phyloP scores from a whole-genome alignment of 306 rosid species.

The Chamaecrista fasciculata region DNA sequence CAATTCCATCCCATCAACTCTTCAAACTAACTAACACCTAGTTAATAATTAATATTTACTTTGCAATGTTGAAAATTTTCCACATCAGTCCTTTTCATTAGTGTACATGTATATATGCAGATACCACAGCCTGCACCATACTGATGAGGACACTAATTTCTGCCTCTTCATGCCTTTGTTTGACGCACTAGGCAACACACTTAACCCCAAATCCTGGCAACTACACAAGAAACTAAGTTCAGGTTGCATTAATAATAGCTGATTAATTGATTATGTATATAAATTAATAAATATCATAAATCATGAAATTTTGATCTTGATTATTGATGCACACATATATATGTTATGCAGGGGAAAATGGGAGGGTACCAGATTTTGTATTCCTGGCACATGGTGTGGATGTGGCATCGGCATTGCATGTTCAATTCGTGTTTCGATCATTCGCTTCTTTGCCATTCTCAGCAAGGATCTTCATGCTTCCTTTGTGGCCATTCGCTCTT shows the following conservation, averaged over 20 bases:
- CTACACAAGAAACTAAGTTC: constrained; percentile 50
- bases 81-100: no score
- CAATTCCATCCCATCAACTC: no score
- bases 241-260: no score
- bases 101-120: constrained; percentile 56
- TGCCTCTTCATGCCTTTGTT: constrained; percentile 95
- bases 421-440: constrained; percentile 47
- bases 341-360: constrained; percentile 41
- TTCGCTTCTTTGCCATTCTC: constrained; percentile 55
- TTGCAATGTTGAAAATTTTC: no score
- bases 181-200: constrained; percentile 63
- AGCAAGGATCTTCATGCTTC: constrained; percentile 46
- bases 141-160: constrained; percentile 65
- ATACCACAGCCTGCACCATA: constrained; percentile 72
- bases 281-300: no score
- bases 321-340: background rate
- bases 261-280: no score
- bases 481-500: constrained; percentile 32
- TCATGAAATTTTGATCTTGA: no score
- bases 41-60: no score
- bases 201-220: constrained; percentile 61
- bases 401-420: constrained; percentile 51
- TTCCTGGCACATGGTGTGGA: constrained; percentile 87
- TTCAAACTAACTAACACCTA: no score
- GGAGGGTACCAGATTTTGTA: constrained; percentile 72